Percentiles rank a stretch among this genome's conserved stretches.
phyloP scores from a whole-genome alignment of 345 rosid genomes.

The Arabis hirsuta region DNA sequence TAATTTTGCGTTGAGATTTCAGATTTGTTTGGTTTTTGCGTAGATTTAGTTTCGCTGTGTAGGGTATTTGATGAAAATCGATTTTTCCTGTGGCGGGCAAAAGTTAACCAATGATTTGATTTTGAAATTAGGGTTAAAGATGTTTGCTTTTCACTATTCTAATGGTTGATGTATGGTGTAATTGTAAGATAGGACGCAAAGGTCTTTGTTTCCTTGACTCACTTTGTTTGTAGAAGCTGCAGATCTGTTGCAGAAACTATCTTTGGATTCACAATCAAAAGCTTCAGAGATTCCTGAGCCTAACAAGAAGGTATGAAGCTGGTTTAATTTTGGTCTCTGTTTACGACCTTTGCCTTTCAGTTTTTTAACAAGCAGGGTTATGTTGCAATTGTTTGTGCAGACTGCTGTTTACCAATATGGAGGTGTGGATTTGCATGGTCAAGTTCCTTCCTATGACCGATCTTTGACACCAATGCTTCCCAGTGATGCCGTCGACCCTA shows the following conservation, averaged over 20 bases:
- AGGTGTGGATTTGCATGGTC: slow-evolving; percentile 62
- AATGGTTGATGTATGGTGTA: slow-evolving; percentile 11
- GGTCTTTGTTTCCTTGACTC: slow-evolving; percentile 57
- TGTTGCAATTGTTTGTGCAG: slow-evolving; percentile 41
- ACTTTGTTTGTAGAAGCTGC: slow-evolving; percentile 60
- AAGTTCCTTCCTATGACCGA: slow-evolving; percentile 64
- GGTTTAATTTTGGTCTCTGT: neutral
- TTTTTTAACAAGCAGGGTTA: neutral
- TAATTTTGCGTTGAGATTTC: neutral
- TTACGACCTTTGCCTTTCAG: neutral
- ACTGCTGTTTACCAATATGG: slow-evolving; percentile 69
- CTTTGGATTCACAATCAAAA: slow-evolving; percentile 70
- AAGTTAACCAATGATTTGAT: slow-evolving; percentile 13
- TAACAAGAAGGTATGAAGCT: slow-evolving; percentile 61
- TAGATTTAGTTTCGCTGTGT: slow-evolving; percentile 12
- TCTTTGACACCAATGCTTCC: slow-evolving; percentile 62
- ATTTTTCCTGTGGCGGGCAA: neutral
- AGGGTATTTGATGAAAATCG: slow-evolving; percentile 9
- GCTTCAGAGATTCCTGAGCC: slow-evolving; percentile 72
- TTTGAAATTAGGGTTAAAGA: slow-evolving; percentile 5
- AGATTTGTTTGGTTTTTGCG: slow-evolving; percentile 3
- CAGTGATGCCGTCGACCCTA: slow-evolving; percentile 61
- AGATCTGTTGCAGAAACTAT: slow-evolving; percentile 76
- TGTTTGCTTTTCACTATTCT: slow-evolving; percentile 9
- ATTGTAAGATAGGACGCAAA: neutral